A percentile compares a stretch with the other conserved stretches of the same genome.
These are phyloP conservation scores for Solanum arcanum DNA, from an alignment of 257 asterid genomes.

Conservation along the genomic window DNA sequence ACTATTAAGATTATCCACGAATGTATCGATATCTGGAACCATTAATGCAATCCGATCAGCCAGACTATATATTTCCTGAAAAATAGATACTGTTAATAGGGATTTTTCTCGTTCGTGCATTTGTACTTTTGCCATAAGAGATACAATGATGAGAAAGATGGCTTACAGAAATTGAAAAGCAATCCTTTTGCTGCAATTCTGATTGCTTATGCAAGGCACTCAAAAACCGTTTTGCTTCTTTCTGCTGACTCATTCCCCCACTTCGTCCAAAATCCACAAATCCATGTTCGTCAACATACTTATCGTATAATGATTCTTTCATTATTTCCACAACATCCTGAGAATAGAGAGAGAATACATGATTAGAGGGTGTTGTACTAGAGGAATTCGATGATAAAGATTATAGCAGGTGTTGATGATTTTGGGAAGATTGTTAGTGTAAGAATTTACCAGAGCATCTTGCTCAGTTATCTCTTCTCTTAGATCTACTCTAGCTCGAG, in stretches of 20 bases:
- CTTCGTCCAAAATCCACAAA: conserved; percentile 89
- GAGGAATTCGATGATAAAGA: not conserved
- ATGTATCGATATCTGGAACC: conserved; percentile 83
- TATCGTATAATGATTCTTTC: conserved; percentile 95
- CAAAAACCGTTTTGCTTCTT: conserved; percentile 86
- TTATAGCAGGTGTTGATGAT: not conserved
- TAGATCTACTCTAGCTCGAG: conserved; percentile 91
- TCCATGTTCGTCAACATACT: conserved; percentile 89
- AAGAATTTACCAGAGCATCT: conserved; percentile 74
- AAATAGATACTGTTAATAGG: conserved; percentile 6
- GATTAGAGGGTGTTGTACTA: not conserved
- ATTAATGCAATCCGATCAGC: conserved; percentile 70
- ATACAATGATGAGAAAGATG: not conserved
- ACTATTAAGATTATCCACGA: conserved; percentile 71
- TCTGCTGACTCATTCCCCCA: conserved; percentile 98
- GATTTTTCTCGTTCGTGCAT: not conserved
- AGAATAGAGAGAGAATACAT: not conserved
- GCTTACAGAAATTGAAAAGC: conserved; percentile 81
- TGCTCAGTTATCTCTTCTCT: conserved; percentile 77
- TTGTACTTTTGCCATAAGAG: not conserved
- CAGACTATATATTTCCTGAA: conserved; percentile 79
- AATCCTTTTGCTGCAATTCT: conserved; percentile 70
- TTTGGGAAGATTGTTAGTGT: not conserved
- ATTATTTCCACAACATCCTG: conserved; percentile 96
- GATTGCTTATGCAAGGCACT: conserved; percentile 83